Conservation (phyloP, 805 yeast genomes). For the Candida vartiovaarae region DNA sequence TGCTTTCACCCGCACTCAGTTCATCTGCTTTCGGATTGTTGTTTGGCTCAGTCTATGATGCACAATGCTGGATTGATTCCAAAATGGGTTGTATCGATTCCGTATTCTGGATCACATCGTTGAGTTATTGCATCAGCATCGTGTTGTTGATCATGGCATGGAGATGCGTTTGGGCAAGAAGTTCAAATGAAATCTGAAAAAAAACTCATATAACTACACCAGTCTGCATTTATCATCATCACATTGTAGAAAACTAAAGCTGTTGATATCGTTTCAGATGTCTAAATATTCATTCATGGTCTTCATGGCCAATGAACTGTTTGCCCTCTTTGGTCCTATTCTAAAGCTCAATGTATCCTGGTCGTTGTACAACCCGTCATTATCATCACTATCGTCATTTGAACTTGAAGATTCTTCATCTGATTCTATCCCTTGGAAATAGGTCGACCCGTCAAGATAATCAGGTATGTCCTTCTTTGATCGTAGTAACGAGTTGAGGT, state of each 20-base stretch:
- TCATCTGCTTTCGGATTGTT: constrained; percentile 58
- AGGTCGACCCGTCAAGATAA: constrained; percentile 21
- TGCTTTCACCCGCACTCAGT: constrained; percentile 85
- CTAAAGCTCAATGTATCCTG: constrained; percentile 18
- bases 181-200: not conserved
- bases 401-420: constrained; percentile 9
- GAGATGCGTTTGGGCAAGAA: constrained; percentile 15
- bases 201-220: not conserved
- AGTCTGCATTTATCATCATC: not conserved
- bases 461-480: constrained; percentile 20
- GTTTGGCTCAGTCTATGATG: constrained; percentile 61
- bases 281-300: constrained; percentile 20
- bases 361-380: constrained; percentile 18
- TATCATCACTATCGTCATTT: constrained; percentile 11
- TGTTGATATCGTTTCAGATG: constrained; percentile 4
- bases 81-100: constrained; percentile 11
- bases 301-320: constrained; percentile 15
- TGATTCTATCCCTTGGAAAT: constrained; percentile 19
- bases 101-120: constrained; percentile 14
- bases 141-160: constrained; percentile 15
- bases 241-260: not conserved
- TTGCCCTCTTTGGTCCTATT: constrained; percentile 18
- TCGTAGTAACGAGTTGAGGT: constrained; percentile 16
- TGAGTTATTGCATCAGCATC: constrained; percentile 9
- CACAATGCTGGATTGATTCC: constrained; percentile 15